A percentile compares a stretch with the other conserved stretches of the same genome.
Conservation (phyloP, 148 eudicot species). For the Rhododendron kiyosumense region DNA sequence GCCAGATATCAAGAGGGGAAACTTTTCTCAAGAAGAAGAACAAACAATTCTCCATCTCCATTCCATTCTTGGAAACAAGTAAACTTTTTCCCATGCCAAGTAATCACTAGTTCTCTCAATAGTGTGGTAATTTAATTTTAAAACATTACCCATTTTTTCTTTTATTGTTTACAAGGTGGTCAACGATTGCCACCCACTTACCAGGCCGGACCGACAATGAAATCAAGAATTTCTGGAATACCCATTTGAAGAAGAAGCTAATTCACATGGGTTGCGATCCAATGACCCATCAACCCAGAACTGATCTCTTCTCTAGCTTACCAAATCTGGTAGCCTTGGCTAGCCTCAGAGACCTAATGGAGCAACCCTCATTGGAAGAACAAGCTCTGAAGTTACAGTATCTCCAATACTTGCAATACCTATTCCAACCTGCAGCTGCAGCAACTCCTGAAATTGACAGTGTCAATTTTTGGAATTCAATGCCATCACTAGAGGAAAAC, state of each 20-base stretch:
- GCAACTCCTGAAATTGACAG: not conserved
- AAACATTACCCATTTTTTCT: not conserved
- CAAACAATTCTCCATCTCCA: constrained; percentile 78
- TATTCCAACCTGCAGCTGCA: constrained; percentile 47
- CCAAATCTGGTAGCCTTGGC: constrained; percentile 85
- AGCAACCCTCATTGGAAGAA: constrained; percentile 67
- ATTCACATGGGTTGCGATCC: constrained; percentile 97
- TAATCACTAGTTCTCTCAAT: not conserved
- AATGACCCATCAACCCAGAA: constrained; percentile 88
- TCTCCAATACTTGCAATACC: constrained; percentile 62
- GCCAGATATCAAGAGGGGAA: constrained; percentile 86
- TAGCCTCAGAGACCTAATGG: constrained; percentile 65
- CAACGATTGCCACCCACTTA: constrained; percentile 81
- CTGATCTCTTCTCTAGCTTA: constrained; percentile 77
- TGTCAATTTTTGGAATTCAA: not conserved
- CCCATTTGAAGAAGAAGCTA: constrained; percentile 89
- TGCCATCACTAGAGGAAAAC: constrained; percentile 9
- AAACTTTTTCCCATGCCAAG: not conserved
- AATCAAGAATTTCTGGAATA: constrained; percentile 96
- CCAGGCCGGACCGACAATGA: constrained; percentile 93
- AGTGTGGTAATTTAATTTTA: not conserved
- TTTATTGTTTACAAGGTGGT: constrained; percentile 55
- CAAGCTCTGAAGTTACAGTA: constrained; percentile 65
- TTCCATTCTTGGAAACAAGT: constrained; percentile 82
- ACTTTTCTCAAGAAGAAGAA: constrained; percentile 70